Percentiles rank a stretch among this genome's conserved stretches.
phyloP scores from a whole-genome alignment of 345 rosid genomes.

The Raphanus raphanistrum region DNA sequence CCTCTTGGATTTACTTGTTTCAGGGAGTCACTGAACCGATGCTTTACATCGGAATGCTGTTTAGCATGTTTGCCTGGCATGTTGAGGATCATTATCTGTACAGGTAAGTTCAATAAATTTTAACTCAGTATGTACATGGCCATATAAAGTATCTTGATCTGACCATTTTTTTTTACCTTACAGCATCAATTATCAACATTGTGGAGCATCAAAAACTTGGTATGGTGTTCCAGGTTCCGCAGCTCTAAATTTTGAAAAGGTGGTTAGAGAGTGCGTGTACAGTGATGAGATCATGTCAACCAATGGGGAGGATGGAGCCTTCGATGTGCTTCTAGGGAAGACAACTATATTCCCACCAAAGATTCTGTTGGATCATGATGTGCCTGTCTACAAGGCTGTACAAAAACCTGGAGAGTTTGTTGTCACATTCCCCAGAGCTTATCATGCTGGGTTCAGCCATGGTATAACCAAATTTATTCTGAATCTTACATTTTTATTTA shows the following conservation, averaged over 20 bases:
- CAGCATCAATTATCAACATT: conserved; percentile 99
- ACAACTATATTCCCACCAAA: conserved; percentile 96
- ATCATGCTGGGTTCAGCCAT: conserved; percentile 99
- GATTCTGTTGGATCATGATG: conserved; percentile 71
- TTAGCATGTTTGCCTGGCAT: conserved; percentile 99
- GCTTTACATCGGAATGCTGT: conserved; percentile 99
- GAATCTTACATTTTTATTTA: conserved; percentile 3
- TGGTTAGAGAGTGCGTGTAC: conserved; percentile 83
- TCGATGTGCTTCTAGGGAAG: conserved; percentile 94
- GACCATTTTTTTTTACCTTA: conserved; percentile 5
- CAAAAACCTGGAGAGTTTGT: conserved; percentile 98
- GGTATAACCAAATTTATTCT: conserved; percentile 46
- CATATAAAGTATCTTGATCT: neutral
- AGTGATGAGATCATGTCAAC: conserved; percentile 66
- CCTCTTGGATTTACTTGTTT: conserved; percentile 34
- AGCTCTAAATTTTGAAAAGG: conserved; percentile 89
- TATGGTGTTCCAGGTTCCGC: conserved; percentile 96
- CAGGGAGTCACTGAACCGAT: conserved; percentile 99
- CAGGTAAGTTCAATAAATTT: conserved; percentile 54
- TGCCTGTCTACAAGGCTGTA: conserved; percentile 95
- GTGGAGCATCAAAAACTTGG: conserved; percentile 99
- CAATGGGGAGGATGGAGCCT: conserved; percentile 94
- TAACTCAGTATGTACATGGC: conserved; percentile 8
- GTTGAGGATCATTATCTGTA: conserved; percentile 98
- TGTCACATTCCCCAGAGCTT: conserved; percentile 91